Evolutionary conservation across 805 yeast species (phyloP), one percentile per base, ranked within the genome.

Genomic region (Sugiyamaella boreocaroliniensis): DNA sequence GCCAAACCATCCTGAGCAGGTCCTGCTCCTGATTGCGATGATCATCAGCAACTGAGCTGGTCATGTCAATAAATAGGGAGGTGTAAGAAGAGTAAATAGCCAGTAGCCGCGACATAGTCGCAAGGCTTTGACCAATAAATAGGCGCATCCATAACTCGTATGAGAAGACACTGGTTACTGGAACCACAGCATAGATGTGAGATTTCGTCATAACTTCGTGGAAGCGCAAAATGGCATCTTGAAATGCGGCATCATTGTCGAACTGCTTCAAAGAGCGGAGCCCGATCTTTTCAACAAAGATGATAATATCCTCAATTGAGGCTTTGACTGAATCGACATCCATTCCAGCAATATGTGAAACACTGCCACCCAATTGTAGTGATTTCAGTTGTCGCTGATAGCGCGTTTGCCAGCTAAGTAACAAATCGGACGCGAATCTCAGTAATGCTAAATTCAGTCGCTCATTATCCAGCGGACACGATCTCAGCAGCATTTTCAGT

Each of bases 241-340:
- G 57, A 29, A 48, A 29, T 4, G 15, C 19, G 16, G 43, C 37
- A 29, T 51, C 47, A 37, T 54, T 49, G 29, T 37, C 34, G 12
- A 44, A 19, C 11, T 32, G 16, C 29, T 51, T 54, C 20, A 56
- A 40, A n/a, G 42, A 22, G 12, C 29, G 29, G 16, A 54, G 43
- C 5, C 55, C 59, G 45, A 45, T 40, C 15, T 49, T 47, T 26
- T 51, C 50, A 7, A 54, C 51, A 50, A 56, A 56, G 20, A n/a
- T 47, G n/a, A 47, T 48, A 5, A 55, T 18, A 8, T 32, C 46
- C 14, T 46, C 50, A 7, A 55, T 1, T 2, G 51, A 18, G 12
- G 50, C 42, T 19, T 46, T 20, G 6, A 48, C 48, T 1, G n/a
- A 29, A 7, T 15, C 29, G 2, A 43, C 4, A n/a, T 46, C 19